phyloP scores from a whole-genome alignment of 2,329 filamentous ascomycete species.

The Podosphaera aphanis region DNA sequence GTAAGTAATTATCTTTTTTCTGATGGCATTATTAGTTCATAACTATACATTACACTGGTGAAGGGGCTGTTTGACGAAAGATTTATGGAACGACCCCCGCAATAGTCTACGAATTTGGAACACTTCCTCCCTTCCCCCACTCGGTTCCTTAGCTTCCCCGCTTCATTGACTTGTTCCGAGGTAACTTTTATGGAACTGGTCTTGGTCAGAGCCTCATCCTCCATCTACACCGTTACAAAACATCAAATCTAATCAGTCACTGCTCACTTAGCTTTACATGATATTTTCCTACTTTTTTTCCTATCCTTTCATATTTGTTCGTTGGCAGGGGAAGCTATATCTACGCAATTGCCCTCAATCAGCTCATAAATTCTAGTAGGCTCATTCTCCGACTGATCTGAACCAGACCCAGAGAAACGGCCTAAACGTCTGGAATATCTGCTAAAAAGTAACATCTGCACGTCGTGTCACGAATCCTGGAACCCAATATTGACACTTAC shows the following conservation, averaged over 20 bases:
- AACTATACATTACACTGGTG: no score
- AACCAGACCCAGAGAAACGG: no score
- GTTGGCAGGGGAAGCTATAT: no score
- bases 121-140: background rate
- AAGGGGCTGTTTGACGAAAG: background rate
- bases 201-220: background rate
- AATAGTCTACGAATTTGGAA: background rate
- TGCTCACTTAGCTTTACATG: background rate
- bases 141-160: background rate
- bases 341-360: no score
- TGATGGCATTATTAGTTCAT: no score
- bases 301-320: no score
- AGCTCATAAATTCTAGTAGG: no score
- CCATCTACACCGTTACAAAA: background rate
- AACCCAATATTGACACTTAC: background rate
- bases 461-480: background rate
- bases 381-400: no score
- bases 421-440: background rate
- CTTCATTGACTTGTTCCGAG: background rate
- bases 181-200: background rate
- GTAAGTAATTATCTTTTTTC: no score
- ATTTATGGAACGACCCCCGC: background rate
- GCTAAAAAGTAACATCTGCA: background rate
- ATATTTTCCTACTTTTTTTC: no score
- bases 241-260: background rate